phyloP scores from a whole-genome alignment of 495 filamentous ascomycete species.

The Schizothecium vesticola region DNA sequence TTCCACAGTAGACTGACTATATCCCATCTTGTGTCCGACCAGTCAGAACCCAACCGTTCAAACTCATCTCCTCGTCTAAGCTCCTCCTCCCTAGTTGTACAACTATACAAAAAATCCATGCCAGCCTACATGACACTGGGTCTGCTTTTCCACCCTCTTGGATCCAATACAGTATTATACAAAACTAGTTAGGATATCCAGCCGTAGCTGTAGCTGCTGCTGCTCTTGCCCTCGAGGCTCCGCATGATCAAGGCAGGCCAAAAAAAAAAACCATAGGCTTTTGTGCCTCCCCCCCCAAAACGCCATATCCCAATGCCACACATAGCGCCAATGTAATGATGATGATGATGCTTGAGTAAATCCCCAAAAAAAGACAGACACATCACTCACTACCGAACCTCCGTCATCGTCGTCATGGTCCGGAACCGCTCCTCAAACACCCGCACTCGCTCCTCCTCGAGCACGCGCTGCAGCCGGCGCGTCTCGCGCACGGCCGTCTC shows the following conservation, averaged over 20 bases:
- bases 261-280: not conserved
- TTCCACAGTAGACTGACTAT: not conserved
- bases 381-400: constrained; percentile 14
- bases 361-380: not conserved
- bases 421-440: constrained; percentile 44
- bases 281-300: not conserved
- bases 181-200: not conserved
- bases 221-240: not conserved
- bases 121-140: not conserved
- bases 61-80: not conserved
- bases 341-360: not conserved
- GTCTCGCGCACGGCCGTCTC: constrained; percentile 85
- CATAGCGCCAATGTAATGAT: constrained; percentile 6
- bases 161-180: not conserved
- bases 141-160: not conserved
- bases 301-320: constrained; percentile 6
- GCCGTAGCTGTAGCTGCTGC: not conserved
- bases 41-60: not conserved
- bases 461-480: constrained; percentile 58
- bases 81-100: not conserved
- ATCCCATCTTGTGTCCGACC: not conserved
- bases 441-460: constrained; percentile 44
- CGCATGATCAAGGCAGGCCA: too few species aligned
- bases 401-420: constrained; percentile 20
- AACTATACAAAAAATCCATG: not conserved